These are phyloP conservation scores for Aspergillus sp. DNA, from an alignment of 2,329 filamentous ascomycete species.

Conservation along the genomic window DNA sequence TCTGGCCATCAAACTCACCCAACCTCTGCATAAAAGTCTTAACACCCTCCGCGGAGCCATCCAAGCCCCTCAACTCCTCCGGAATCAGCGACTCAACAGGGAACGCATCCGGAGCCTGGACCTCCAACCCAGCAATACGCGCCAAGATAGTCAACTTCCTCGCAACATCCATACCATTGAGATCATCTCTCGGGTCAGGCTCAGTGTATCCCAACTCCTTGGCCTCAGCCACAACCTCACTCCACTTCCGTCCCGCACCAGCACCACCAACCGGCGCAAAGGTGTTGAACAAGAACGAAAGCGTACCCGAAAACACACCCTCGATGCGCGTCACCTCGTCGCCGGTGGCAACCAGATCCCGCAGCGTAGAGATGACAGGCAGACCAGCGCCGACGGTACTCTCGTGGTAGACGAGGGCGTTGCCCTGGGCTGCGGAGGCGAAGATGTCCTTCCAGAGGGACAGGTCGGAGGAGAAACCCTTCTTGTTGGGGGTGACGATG, in stretches of 20 bases:
- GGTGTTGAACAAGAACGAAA: constrained; percentile 97
- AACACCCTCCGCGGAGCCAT: constrained; percentile 58
- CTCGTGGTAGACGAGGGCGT: constrained; percentile 89
- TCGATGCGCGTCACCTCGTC: constrained; percentile 91
- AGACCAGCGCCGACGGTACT: constrained; percentile 91
- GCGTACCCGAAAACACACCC: constrained; percentile 95
- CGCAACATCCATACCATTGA: constrained; percentile 89
- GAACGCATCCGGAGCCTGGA: constrained; percentile 84
- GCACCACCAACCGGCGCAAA: constrained; percentile 80
- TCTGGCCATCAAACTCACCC: constrained; percentile 80
- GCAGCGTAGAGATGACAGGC: constrained; percentile 88
- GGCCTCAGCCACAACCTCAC: constrained; percentile 85
- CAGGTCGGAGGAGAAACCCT: constrained; percentile 84
- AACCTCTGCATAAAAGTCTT: constrained; percentile 84
- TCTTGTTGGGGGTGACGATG: constrained; percentile 97
- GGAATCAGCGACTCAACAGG: constrained; percentile 94
- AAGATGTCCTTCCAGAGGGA: constrained; percentile 88
- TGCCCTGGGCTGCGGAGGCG: constrained; percentile 61
- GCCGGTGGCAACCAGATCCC: constrained; percentile 91
- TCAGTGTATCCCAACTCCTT: constrained; percentile 93
- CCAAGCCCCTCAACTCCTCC: constrained; percentile 74
- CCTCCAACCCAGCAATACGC: constrained; percentile 75
- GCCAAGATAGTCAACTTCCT: constrained; percentile 94
- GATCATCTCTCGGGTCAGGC: constrained; percentile 80
- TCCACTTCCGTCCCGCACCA: constrained; percentile 68